phyloP scores from a whole-genome alignment of 176 grass and related monocot genomes.

The Ananas comosus region DNA sequence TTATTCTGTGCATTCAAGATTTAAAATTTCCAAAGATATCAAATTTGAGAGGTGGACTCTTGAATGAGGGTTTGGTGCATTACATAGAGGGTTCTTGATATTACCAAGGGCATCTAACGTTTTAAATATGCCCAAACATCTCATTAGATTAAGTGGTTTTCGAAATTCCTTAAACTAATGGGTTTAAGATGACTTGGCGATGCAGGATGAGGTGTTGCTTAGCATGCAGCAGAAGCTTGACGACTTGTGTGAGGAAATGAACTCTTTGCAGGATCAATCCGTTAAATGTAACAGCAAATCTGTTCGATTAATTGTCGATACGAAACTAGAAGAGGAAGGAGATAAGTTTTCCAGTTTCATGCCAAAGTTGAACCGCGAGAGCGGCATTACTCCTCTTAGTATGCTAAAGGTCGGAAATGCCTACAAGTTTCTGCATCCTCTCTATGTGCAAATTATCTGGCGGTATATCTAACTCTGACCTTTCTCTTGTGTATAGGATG shows the following conservation, averaged over 20 bases:
- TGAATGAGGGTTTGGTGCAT: too few species aligned
- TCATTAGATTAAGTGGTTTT: neutral
- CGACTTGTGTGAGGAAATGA: slow-evolving; percentile 53
- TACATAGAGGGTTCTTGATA: too few species aligned
- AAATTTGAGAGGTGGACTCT: too few species aligned
- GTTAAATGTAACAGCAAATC: slow-evolving; percentile 29
- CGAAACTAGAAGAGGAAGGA: slow-evolving; percentile 20
- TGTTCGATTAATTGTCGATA: slow-evolving; percentile 4
- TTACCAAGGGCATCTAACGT: neutral
- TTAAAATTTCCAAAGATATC: too few species aligned
- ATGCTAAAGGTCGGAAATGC: slow-evolving; percentile 24
- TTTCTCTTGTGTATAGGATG: slow-evolving; percentile 25
- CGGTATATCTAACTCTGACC: neutral
- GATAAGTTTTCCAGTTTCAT: neutral
- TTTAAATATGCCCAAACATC: neutral
- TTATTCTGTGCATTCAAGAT: too few species aligned
- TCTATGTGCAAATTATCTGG: neutral
- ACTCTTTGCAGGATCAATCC: slow-evolving; percentile 40
- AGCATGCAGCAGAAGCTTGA: slow-evolving; percentile 93
- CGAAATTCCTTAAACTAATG: neutral
- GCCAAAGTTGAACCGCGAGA: slow-evolving; percentile 20
- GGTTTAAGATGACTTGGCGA: slow-evolving; percentile 1
- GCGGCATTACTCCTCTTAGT: slow-evolving; percentile 15
- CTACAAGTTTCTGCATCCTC: neutral
- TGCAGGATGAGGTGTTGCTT: slow-evolving; percentile 64